Base-by-base conservation (phyloP, 2,329 filamentous ascomycete genomes). In the Clonostachys rosea region DNA sequence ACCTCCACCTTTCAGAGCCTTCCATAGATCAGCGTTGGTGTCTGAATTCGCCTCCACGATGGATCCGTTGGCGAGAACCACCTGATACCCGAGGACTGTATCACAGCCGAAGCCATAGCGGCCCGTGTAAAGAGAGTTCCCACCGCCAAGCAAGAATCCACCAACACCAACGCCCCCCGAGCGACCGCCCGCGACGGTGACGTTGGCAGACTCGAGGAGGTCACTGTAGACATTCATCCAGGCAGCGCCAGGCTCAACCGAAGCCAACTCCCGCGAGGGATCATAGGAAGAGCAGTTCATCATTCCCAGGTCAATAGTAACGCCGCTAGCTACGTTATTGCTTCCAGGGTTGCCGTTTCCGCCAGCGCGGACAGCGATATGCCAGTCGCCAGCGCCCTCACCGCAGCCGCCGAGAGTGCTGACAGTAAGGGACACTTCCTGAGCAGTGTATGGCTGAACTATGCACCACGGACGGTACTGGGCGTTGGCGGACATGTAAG, bases 341-440 rank as follows among this genome's bases (percentile, higher is more conserved):
- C 65, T 61, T 13, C 67, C 69, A 1, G 63, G 56, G 3, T 65
- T 61, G 36, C 67, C 66, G 56, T 79, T 75, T 1, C 75, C 76
- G 30, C 75, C 76, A 49, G 73, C 71, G 37, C 71, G 68, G n/a
- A 74, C 63, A 3, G 75, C 73, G 47, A 79, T 74, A 34, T 59
- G 55, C 57, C 61, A 64, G 42, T 62, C 51, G 1, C 56, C 54
- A 1, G 55, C 52, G 14, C 55, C 56, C 11, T 51, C 48, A 6
- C 55, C 52, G 18, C 48, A 47, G 11, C 34, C 33, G 5, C 17
- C 11, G 20, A 56, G 47, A 13, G 51, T 12, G 8, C 34, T 48
- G 14, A 59, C 34, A 3, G 53, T 48, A 3, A 45, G 36, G 9
- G 59, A 54, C 6, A 61, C 56, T 45, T 63, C 60, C 5, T 42